A percentile compares a stretch with the other conserved stretches of the same genome.
phyloP scores from a whole-genome alignment of 2,329 filamentous ascomycete genomes.

The Mollisiaceae sp. region DNA sequence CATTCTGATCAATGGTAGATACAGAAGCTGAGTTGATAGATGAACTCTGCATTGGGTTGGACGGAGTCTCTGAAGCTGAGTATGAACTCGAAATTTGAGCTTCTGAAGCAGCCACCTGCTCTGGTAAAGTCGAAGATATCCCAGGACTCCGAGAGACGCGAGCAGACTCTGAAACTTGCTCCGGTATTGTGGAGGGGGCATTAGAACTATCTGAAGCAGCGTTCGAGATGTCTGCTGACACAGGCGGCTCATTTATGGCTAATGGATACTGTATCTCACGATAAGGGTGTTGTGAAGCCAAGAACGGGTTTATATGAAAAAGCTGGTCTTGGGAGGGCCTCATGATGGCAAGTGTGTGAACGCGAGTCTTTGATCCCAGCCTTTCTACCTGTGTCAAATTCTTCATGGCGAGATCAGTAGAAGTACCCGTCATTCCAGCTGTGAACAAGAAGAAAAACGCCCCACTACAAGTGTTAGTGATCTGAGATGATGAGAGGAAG shows the following conservation, averaged over 20 bases:
- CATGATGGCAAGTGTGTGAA: constrained; percentile 77
- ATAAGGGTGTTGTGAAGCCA: constrained; percentile 51
- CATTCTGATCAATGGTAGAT: neutral
- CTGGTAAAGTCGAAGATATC: neutral
- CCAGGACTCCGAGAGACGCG: no score
- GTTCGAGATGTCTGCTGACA: neutral
- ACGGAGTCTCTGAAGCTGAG: neutral
- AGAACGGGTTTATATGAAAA: constrained; percentile 39
- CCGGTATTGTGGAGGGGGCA: neutral
- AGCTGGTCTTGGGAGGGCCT: constrained; percentile 49
- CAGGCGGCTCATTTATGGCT: constrained; percentile 7
- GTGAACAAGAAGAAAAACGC: constrained; percentile 83
- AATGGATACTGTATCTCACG: constrained; percentile 65
- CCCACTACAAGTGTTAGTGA: constrained; percentile 45
- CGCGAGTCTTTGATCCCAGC: constrained; percentile 63
- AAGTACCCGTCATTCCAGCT: constrained; percentile 75
- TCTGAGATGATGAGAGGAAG: constrained; percentile 5
- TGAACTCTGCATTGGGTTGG: neutral
- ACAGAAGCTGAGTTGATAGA: neutral
- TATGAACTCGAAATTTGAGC: neutral
- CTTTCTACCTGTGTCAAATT: constrained; percentile 89
- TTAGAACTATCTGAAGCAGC: neutral
- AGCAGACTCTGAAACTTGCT: neutral
- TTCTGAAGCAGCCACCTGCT: neutral
- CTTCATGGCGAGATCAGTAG: constrained; percentile 68